These are phyloP conservation scores for Russula vinacea DNA, from an alignment of 768 basidiomycete species.

Conservation along the genomic window DNA sequence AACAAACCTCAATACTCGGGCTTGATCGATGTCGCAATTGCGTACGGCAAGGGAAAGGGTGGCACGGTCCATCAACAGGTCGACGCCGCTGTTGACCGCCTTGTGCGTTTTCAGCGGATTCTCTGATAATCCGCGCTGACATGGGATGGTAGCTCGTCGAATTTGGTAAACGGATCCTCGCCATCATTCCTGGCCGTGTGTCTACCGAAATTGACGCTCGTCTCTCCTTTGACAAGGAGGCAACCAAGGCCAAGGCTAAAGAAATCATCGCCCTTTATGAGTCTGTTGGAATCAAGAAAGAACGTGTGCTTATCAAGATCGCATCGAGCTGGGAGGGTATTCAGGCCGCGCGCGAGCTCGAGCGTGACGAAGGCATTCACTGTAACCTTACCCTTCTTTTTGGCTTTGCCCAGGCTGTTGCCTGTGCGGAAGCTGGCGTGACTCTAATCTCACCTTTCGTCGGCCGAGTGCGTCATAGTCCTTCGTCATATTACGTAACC, in stretches of 20 bases:
- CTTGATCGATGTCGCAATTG: conserved; percentile 73
- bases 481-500: conserved; percentile 21
- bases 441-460: conserved; percentile 99
- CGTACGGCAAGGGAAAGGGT: conserved; percentile 77
- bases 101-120: conserved; percentile 51
- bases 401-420: conserved; percentile 98
- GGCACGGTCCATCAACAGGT: conserved; percentile 71
- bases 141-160: conserved; percentile 71
- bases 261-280: conserved; percentile 93
- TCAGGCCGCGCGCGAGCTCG: conserved; percentile 95
- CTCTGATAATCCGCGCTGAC: conserved; percentile 7
- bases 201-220: conserved; percentile 99
- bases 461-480: conserved; percentile 68
- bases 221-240: conserved; percentile 94
- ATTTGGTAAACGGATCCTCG: conserved; percentile 94
- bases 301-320: conserved; percentile 98
- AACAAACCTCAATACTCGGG: conserved; percentile 83
- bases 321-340: conserved; percentile 99
- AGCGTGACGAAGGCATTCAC: conserved; percentile 89
- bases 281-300: conserved; percentile 88
- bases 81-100: conserved; percentile 80
- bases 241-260: conserved; percentile 85
- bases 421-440: conserved; percentile 96
- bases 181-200: conserved; percentile 95
- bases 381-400: conserved; percentile 99